Evolutionary conservation across 2,329 filamentous ascomycete species (phyloP), one percentile per base, ranked within the genome.

Genomic region (Talaromyces sp.): DNA sequence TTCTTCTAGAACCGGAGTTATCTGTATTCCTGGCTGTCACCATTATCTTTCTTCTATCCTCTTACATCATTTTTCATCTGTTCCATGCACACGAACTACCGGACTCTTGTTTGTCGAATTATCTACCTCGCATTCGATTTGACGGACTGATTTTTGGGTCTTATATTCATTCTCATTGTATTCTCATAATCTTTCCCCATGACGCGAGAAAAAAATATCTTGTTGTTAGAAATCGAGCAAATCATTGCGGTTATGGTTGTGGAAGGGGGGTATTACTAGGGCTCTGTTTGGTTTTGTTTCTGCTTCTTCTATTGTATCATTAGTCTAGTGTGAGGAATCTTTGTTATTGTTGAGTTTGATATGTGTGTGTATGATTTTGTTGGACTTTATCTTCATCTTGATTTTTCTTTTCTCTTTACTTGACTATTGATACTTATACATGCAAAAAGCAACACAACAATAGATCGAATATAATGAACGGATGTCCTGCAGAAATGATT

Each of bases 1-100:
- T 45, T 59, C 45, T 43, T 59, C 17, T 58, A 59, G 38, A 59
- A 19, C 17, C 56, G 56, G 56, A 59, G 36, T 29, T 59, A 22
- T 19, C 10, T 19, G 51, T 34, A 34, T 34, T 13, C 17, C 51
- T 29, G 17, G 51, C 29, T 54, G 51, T 36, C 51, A 34, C n/a
- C 27, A 36, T 34, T 54, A 54, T 22, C 17, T 54, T 6, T 53
- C 15, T 56, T 31, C 31, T 56, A 2, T 56, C 22, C 3, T 36
- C 15, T 51, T 38, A 36, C 19, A 36, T 36, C 17, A 11, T 56
- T 38, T 13, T 54, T 34, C 27, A 34, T 53, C 27, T 10, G 1
- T 31, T 25, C 29, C 31, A 25, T 38, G 53, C 53, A 36, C 53
- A 56, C 31, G 53, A 38, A 17, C 25, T 15, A 25, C 31, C n/a